Evolutionary conservation across 768 basidiomycete species (phyloP), one percentile per base, ranked within the genome.

Genomic region (Kwoniella bestiolae): DNA sequence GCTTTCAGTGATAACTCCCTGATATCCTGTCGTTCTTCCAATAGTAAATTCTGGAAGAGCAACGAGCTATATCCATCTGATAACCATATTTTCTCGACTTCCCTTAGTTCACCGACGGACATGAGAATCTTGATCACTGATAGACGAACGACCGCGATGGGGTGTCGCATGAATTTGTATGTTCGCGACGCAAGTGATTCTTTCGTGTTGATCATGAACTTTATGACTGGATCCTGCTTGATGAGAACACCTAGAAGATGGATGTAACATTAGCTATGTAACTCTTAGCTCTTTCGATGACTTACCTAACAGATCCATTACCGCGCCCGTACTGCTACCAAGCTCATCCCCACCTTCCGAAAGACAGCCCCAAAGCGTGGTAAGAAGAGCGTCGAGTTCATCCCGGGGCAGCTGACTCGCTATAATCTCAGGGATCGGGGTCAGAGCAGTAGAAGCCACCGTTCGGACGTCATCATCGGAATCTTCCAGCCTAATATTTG

Each of bases 131-230:
- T 89, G 49, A 94, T 90, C 2, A 98, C 94, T 2, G 96, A 90
- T 14, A 94, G 85, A 7, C 96, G 91, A 60, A 99, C 96, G 66
- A 89, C 90, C 1, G 90, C 82, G 73, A 99, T 98, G 0, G 95
- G 94, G 80, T 99, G 96, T 18, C 96, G 91, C 83, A 97, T 94
- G 85, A 95, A 97, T 3, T 95, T 92, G 82, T 92, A 98, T 5
- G 95, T 83, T 0, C 90, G 91, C 2, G 91, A 90, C 5, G 94
- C 70, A 34, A 69, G 59, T 7, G 58, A 34, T 21, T 31, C 57
- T 50, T 16, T 23, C 11, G 25, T 49, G 45, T 56, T 32, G 18
- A 68, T 89, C 7, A 95, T 85, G 34, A 92, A 86, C 25, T 85
- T 82, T 49, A 93, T 94, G 23, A 94, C 91, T 81, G 87, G 83